These are phyloP conservation scores for Ascocoryne sarcoides DNA, from an alignment of 2,329 filamentous ascomycete genomes.

Conservation along the genomic window DNA sequence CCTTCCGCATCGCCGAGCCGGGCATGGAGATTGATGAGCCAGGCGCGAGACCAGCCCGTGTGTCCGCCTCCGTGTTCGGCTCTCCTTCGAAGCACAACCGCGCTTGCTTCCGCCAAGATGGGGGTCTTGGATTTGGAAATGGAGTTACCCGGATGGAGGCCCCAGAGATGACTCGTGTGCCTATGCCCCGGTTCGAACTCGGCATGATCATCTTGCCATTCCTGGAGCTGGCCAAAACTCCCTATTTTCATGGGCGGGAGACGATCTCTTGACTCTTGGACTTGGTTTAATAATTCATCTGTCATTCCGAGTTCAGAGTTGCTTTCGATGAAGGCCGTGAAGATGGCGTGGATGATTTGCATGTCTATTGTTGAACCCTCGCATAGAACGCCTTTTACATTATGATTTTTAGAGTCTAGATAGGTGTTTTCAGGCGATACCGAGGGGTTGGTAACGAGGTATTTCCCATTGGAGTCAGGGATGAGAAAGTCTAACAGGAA, in stretches of 20 bases:
- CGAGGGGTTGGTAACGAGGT: constrained; percentile 31
- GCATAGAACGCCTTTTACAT: constrained; percentile 27
- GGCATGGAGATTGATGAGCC: constrained; percentile 37
- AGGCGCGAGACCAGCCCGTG: constrained; percentile 41
- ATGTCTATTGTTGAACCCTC: constrained; percentile 40
- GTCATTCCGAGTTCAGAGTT: constrained; percentile 25
- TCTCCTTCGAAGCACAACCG: constrained; percentile 26
- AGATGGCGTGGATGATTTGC: constrained; percentile 34
- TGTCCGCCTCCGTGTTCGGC: constrained; percentile 34
- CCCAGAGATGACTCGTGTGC: constrained; percentile 38
- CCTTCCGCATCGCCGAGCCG: constrained; percentile 33
- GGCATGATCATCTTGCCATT: constrained; percentile 33
- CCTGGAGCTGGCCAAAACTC: constrained; percentile 31
- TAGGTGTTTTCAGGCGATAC: constrained; percentile 33
- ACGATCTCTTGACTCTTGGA: constrained; percentile 4
- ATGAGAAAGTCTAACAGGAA: constrained; percentile 31
- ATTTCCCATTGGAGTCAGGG: constrained; percentile 21
- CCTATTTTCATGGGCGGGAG: constrained; percentile 24
- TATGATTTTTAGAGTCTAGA: constrained; percentile 10
- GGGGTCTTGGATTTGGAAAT: constrained; percentile 31
- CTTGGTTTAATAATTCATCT: constrained; percentile 21
- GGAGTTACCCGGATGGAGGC: constrained; percentile 32
- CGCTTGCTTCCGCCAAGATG: constrained; percentile 24
- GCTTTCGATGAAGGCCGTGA: constrained; percentile 25
- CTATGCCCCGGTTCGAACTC: constrained; percentile 36